Evolutionary conservation across 345 rosid genomes (phyloP).

Genomic region (Lepidium aucheri): DNA sequence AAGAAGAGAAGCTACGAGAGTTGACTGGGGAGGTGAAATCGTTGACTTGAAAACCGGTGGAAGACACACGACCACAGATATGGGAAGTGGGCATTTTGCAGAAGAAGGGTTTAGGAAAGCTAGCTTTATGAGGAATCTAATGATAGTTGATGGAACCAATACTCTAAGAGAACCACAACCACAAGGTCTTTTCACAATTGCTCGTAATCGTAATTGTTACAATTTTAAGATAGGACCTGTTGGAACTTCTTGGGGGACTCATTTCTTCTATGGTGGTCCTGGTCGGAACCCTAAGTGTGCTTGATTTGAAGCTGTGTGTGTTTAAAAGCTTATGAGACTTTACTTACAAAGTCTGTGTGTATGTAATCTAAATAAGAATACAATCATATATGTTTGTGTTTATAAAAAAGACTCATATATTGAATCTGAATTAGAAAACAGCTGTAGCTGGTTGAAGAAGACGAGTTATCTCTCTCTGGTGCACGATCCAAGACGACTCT

Average conservation of each 20-base stretch:
- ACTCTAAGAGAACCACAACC: constrained; percentile 51
- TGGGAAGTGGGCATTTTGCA: constrained; percentile 65
- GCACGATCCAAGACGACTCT: no score
- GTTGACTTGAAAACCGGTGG: constrained; percentile 35
- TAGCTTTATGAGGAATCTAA: constrained; percentile 46
- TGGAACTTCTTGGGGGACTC: constrained; percentile 56
- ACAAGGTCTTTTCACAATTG: constrained; percentile 27
- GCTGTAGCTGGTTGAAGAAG: no score
- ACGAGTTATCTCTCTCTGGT: no score
- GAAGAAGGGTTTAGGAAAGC: constrained; percentile 46
- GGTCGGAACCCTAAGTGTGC: constrained; percentile 48
- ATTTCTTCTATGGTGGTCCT: constrained; percentile 70
- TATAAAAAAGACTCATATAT: no score
- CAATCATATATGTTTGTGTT: no score
- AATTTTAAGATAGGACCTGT: constrained; percentile 42
- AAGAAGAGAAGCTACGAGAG: constrained; percentile 42
- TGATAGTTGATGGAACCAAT: constrained; percentile 44
- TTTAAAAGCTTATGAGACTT: constrained; percentile 26
- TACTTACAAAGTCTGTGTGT: not conserved
- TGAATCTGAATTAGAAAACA: no score
- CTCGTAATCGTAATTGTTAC: constrained; percentile 44
- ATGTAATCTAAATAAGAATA: not conserved
- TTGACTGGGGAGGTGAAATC: constrained; percentile 68
- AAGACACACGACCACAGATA: constrained; percentile 49
- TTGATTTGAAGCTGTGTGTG: no score